Percentiles rank a stretch among this genome's conserved stretches.
These are phyloP conservation scores for Aspergillus spinulosporus DNA, from an alignment of 2,329 filamentous ascomycete species.

Conservation along the genomic window DNA sequence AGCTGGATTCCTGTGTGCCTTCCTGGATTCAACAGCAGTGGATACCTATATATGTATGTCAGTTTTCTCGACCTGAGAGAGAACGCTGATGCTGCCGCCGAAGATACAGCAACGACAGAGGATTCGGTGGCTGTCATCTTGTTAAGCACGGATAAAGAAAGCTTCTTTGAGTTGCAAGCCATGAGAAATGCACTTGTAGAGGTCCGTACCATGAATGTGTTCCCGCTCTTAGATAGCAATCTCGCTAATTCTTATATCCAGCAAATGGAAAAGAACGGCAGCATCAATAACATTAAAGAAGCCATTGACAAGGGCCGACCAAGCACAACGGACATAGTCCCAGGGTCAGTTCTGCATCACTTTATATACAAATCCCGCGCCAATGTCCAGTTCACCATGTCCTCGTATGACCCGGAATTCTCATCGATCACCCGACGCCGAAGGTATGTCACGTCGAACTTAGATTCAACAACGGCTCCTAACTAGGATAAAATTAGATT, in stretches of 20 bases:
- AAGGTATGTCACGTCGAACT: slow-evolving; percentile 46
- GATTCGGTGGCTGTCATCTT: slow-evolving; percentile 85
- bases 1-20: slow-evolving; percentile 97
- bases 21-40: slow-evolving; percentile 94
- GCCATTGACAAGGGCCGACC: slow-evolving; percentile 73
- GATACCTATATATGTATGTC: slow-evolving; percentile 98
- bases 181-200: slow-evolving; percentile 63
- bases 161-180: slow-evolving; percentile 83
- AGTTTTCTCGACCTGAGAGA: slow-evolving; percentile 76
- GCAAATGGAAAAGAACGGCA: slow-evolving; percentile 74
- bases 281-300: slow-evolving; percentile 70
- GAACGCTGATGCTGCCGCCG: slow-evolving; percentile 44
- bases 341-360: slow-evolving; percentile 78
- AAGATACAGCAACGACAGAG: slow-evolving; percentile 53
- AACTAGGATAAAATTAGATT: slow-evolving; percentile 48
- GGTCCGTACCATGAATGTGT: slow-evolving; percentile 36
- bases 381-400: slow-evolving; percentile 96
- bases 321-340: slow-evolving; percentile 70
- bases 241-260: slow-evolving; percentile 39
- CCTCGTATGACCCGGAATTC: slow-evolving; percentile 73
- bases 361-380: slow-evolving; percentile 93
- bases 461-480: no score
- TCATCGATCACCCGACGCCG: slow-evolving; percentile 60
- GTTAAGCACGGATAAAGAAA: slow-evolving; percentile 89
- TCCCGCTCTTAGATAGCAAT: neutral